Base-by-base conservation (phyloP, 331 rosid genomes). In the Saraca asoca region DNA sequence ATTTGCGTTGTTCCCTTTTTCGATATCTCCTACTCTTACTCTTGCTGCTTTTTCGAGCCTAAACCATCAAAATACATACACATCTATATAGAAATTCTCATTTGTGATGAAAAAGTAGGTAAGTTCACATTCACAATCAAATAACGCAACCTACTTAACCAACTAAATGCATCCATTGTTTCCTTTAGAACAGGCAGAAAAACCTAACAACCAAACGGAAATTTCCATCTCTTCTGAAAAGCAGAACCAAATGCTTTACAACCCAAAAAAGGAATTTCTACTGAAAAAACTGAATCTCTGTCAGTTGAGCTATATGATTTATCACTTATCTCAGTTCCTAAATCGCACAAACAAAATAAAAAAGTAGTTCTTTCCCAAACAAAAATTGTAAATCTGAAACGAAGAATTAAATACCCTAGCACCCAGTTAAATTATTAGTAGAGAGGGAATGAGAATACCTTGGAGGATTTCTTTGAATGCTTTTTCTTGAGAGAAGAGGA, bases 401-500 rank as follows among this genome's bases (percentile, higher is more conserved):
- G 7, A 12, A 46, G 55, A 71, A 34, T 24, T 42, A 17, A 65
- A 71, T 48, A 42, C 58, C 35, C 66, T 44, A 75, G 43, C 59
- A 56, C 8, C 34, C 59, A 67, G 18, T 29, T 39, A 0, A 29
- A 38, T 39, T 2, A 15, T 39, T 10, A 73, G 2, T 5, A 15
- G n/a, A 69, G 15, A 18, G 15, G 46, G 41, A 39, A 38, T 20
- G 63, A 44, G 50, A 49, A 51, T 75, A 89, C 95, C 95, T 90
- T 75, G 3, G 83, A 78, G 34, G 88, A 80, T 49, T 59, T 58
- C 83, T 82, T 89, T 58, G 91, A 77, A 58, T 84, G 88, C 55
- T 84, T 86, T 77, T 52, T 87, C 64, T 78, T 84, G 33, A 54
- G 83, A 53, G 95, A 87, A 79, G 83, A 58, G 60, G 96, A 83